phyloP scores from a whole-genome alignment of 306 rosid genomes.

The Sicyos baderoa region DNA sequence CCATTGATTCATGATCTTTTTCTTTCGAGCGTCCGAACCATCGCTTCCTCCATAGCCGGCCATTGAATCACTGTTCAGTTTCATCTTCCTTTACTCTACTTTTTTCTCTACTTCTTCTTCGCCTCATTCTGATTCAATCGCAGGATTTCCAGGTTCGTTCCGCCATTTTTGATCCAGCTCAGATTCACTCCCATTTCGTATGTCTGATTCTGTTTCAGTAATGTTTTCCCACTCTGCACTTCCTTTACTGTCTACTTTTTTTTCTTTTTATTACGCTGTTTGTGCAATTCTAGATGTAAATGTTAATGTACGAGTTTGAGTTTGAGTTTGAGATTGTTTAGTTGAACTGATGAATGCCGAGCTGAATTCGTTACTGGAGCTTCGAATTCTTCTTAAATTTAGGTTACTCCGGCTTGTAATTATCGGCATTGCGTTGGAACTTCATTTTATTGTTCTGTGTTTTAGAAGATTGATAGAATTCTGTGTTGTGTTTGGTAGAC shows the following conservation, averaged over 20 bases:
- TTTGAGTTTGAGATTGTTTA: neutral
- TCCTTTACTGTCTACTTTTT: neutral
- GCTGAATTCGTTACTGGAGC: slow-evolving; percentile 1
- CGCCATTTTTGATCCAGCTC: slow-evolving; percentile 43
- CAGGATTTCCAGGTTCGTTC: slow-evolving; percentile 9
- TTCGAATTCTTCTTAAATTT: neutral
- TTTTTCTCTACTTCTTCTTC: neutral
- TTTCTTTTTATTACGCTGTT: neutral
- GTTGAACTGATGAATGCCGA: neutral
- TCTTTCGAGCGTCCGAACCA: neutral
- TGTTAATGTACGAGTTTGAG: neutral
- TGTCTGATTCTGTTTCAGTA: slow-evolving; percentile 6
- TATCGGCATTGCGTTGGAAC: neutral
- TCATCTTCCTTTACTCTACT: neutral
- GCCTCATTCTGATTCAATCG: neutral
- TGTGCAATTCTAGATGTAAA: neutral
- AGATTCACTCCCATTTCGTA: slow-evolving; percentile 16
- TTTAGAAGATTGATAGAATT: neutral
- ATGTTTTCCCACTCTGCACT: slow-evolving; percentile 5
- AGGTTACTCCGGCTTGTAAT: neutral
- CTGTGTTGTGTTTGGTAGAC: neutral
- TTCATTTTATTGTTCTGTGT: neutral
- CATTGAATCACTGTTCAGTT: slow-evolving; percentile 26
- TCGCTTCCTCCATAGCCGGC: slow-evolving; percentile 27
- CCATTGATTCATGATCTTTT: slow-evolving; percentile 15